Percentiles rank a stretch among this genome's conserved stretches.
phyloP scores from a whole-genome alignment of 2,329 filamentous ascomycete genomes.

The Talaromyces sp. region DNA sequence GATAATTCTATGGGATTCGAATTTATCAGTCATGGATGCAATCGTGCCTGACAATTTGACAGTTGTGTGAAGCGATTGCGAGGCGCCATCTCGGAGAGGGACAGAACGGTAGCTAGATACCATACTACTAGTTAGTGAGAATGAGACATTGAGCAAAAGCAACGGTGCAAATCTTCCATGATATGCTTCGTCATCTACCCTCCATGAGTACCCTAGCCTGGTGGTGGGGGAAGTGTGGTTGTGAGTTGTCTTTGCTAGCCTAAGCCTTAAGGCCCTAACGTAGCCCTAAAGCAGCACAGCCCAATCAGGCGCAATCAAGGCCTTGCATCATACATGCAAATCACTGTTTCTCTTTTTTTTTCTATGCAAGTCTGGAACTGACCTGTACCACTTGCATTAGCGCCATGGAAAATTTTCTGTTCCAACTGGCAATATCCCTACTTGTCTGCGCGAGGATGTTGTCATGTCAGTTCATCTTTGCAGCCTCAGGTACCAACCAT shows the following conservation, averaged over 20 bases:
- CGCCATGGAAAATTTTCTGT: background rate
- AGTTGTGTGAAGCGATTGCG: constrained; percentile 11
- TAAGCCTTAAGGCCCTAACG: constrained; percentile 6
- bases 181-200: background rate
- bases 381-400: constrained; percentile 8
- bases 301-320: background rate
- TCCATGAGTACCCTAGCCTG: background rate
- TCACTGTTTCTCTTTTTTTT: constrained; percentile 3
- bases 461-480: background rate
- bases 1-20: background rate
- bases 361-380: background rate
- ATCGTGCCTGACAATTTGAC: constrained; percentile 19
- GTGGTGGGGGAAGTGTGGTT: constrained; percentile 6
- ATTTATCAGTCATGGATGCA: constrained; percentile 16
- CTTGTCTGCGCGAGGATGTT: background rate
- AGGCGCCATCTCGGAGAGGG: background rate
- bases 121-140: background rate
- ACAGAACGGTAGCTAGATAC: background rate
- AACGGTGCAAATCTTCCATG: background rate
- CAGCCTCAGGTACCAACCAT: background rate
- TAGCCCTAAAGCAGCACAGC: background rate
- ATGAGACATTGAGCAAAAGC: background rate
- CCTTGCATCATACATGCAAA: constrained; percentile 2
- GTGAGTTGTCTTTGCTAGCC: constrained; percentile 15
- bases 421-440: background rate